Percentiles rank a stretch among this genome's conserved stretches.
phyloP scores from a whole-genome alignment of 352 stramenopile genomes.

The Pythium aphanidermatum region DNA sequence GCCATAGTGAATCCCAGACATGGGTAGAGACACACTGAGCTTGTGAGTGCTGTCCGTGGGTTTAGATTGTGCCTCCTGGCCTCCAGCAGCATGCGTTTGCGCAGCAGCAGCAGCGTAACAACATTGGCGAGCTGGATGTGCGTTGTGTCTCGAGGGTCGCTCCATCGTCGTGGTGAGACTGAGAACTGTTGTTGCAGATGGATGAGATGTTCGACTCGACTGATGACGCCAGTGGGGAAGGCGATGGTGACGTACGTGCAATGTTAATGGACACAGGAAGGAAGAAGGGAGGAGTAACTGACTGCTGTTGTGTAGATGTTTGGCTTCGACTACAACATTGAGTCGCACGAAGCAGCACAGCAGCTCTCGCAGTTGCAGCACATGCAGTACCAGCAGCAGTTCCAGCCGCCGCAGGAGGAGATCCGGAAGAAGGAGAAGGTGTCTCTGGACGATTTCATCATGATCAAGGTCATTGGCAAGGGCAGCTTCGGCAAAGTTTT shows the following conservation, averaged over 20 bases:
- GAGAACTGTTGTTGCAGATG: slow-evolving; percentile 25
- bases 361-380: slow-evolving; percentile 44
- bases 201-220: slow-evolving; percentile 77
- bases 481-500: slow-evolving; percentile 96
- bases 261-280: no score
- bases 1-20: not conserved
- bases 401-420: slow-evolving; percentile 28
- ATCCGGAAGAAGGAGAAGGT: slow-evolving; percentile 69
- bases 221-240: slow-evolving; percentile 54
- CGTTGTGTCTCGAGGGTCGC: no score
- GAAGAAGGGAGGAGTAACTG: no score
- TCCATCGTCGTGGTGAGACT: not conserved
- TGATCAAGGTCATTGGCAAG: slow-evolving; percentile 97
- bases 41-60: not conserved
- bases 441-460: slow-evolving; percentile 90
- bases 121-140: slow-evolving; percentile 80
- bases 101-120: slow-evolving; percentile 23
- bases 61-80: slow-evolving; percentile 35
- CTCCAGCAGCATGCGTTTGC: slow-evolving; percentile 30
- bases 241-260: slow-evolving; percentile 49
- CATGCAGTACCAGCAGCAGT: slow-evolving; percentile 36
- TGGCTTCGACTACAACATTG: slow-evolving; percentile 65
- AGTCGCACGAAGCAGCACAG: slow-evolving; percentile 31
- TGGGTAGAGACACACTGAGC: not conserved
- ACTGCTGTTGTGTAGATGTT: slow-evolving; percentile 42